Evolutionary conservation across 352 stramenopile species (phyloP), one percentile per base, ranked within the genome.

Genomic region (Blastocystis sp.): DNA sequence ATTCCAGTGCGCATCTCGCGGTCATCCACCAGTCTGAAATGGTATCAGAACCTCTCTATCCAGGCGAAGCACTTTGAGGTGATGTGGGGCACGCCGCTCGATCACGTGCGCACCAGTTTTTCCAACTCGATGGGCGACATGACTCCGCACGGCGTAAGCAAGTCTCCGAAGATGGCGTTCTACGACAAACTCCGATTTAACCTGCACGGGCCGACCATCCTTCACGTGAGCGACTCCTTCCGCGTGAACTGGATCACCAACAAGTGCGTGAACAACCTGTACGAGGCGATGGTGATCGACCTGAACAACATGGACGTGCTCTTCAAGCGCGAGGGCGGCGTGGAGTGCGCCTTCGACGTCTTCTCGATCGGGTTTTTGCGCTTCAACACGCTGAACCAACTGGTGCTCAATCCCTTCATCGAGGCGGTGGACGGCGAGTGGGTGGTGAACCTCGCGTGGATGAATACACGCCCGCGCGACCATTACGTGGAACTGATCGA

Each of bases 131-230:
- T 88, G 45, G 65, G 59, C 28, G 59, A 40, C 28, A 14, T 88
- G 67, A 88, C 78, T 43, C 67, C 78, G 34, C 64, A 52, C 43
- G 64, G 64, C 21, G n/a, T 79, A 2, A 88, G 78, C 45, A 88
- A 88, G 48, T 79, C 64, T 11, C 64, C 67, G 4, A 88, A 88
- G 53, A 43, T 88, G 67, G 10, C 60, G 19, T 88, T 48, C 43
- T 88, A 67, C 48, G 78, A 88, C 48, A 88, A 88, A 34, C 17
- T 88, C 7, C 64, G 78, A 62, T 88, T 88, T 48, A 76, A 38
- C 23, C n/a, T 76, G 40, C 78, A 88, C 41, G 78, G 78, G 3
- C 78, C 78, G 19, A 2, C 76, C 11, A 60, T 48, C 10, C 5
- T 88, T 21, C 78, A 71, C 21, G 48, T 79, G 2, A 43, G 45